These are phyloP conservation scores for Buddleja alternifolia DNA, from an alignment of 257 asterid genomes.

Conservation along the genomic window DNA sequence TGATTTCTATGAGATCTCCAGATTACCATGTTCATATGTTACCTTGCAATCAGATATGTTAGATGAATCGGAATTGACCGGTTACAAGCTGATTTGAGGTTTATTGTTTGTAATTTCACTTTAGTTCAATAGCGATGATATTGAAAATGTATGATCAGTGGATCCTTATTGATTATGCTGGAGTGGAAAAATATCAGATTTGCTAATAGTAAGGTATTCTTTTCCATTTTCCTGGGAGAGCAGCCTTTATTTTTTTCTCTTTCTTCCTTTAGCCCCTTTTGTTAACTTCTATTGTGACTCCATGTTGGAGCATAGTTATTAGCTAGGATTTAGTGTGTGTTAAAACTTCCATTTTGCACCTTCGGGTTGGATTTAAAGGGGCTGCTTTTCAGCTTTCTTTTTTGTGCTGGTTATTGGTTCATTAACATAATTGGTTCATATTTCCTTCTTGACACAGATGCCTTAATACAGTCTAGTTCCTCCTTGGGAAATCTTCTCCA, in stretches of 20 bases:
- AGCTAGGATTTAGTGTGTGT: neutral
- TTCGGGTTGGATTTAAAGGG: no score
- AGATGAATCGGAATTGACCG: neutral
- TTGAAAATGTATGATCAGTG: neutral
- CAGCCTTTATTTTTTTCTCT: no score
- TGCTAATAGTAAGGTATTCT: neutral
- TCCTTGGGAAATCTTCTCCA: neutral
- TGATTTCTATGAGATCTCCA: neutral
- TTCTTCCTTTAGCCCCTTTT: no score
- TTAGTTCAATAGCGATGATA: neutral
- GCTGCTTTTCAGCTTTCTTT: neutral
- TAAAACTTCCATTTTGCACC: neutral
- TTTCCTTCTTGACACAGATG: slow-evolving; percentile 1
- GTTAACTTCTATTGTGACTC: no score
- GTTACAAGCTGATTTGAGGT: neutral
- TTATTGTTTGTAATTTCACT: neutral
- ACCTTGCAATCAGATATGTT: neutral
- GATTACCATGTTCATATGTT: neutral
- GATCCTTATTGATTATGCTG: neutral
- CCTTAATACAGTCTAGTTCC: neutral
- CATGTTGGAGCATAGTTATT: no score
- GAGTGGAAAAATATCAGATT: neutral
- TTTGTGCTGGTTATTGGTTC: neutral
- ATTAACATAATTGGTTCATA: neutral
- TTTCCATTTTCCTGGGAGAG: neutral